Base-by-base conservation (phyloP, 1,284 basidiomycete species). In the Austroboletus novae-zelandiae region DNA sequence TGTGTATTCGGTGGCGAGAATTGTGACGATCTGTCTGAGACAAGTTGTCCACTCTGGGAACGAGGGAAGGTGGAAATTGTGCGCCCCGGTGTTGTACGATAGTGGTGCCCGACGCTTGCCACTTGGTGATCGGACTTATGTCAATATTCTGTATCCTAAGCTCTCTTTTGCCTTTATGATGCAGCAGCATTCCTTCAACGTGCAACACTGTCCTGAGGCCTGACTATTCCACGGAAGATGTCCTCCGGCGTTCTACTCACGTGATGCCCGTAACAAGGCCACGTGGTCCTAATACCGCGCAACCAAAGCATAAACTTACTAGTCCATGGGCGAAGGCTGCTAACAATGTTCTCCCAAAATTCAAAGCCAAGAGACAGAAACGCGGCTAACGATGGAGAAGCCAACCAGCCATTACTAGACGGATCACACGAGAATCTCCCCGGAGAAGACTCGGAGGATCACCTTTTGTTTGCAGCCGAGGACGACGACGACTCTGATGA, bases 381-480 rank as follows among this genome's bases (percentile, higher is more conserved):
- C 48, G 50, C 59, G 31, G 48, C 59, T 44, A 57, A 52, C 9
- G 71, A 78, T 40, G 69, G 68, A 18, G 79, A 80, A 54, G 76
- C 71, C 47, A 69, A 70, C 35, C 74, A 81, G 57, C 84, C 84
- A 5, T 70, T 87, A 29, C 77, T 87, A 32, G 67, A 69, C 41
- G 64, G 58, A 55, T 73, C 71, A 11, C 65, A 64, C 23, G 76
- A 75, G 41, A 67, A 75, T 56, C 57, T 71, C 47, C 35, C 49
- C 35, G 55, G 55, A 32, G 58, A 51, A 18, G 58, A 62, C 48
- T 48, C 46, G 13, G 60, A 61, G 20, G 71, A 71, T 47, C 43
- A 34, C 40, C 66, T 75, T 18, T 60, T 81, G 50, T 82, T 83
- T 60, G 65, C 71, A n/a, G 68, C 72, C 10, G 69, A 54, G n/a